Conservation (phyloP, 352 stramenopile species). For the Thalassiosira exigua region DNA sequence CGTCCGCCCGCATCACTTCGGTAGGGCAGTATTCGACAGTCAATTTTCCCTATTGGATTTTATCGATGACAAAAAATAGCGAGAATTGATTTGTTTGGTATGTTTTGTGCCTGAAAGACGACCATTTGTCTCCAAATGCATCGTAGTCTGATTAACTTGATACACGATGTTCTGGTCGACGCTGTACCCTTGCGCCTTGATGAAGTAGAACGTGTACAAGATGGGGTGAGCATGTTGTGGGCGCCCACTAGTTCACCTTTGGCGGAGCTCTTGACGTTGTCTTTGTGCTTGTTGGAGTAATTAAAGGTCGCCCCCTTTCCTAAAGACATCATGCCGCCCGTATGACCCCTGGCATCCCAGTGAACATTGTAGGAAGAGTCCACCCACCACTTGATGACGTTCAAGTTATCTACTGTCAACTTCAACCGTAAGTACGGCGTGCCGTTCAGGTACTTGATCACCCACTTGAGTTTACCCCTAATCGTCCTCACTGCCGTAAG, state of each 20-base stretch:
- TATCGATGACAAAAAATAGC: constrained; percentile 42
- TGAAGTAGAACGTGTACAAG: constrained; percentile 29
- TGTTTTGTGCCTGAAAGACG: constrained; percentile 10
- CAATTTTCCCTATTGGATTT: constrained; percentile 29
- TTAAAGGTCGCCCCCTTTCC: constrained; percentile 31
- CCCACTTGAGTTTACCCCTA: constrained; percentile 60
- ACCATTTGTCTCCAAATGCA: constrained; percentile 25
- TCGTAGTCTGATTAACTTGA: constrained; percentile 31
- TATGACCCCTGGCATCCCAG: constrained; percentile 58
- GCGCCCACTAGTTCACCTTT: constrained; percentile 24
- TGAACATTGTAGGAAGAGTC: constrained; percentile 58
- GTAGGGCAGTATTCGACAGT: constrained; percentile 37
- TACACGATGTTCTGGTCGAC: constrained; percentile 24
- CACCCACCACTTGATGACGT: constrained; percentile 45
- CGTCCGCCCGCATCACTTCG: constrained; percentile 27
- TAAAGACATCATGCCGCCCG: constrained; percentile 54
- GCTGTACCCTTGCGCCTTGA: constrained; percentile 30
- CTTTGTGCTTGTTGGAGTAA: constrained; percentile 29
- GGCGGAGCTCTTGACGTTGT: constrained; percentile 38
- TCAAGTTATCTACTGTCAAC: constrained; percentile 18
- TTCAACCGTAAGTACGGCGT: constrained; percentile 36
- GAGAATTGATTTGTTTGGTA: constrained; percentile 42
- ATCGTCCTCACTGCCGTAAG: constrained; percentile 60
- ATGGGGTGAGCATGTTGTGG: constrained; percentile 9
- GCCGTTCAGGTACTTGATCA: constrained; percentile 56